Percentiles rank a stretch among this genome's conserved stretches.
phyloP scores from a whole-genome alignment of 2,329 filamentous ascomycete genomes.

The Ophiobolus disseminans region DNA sequence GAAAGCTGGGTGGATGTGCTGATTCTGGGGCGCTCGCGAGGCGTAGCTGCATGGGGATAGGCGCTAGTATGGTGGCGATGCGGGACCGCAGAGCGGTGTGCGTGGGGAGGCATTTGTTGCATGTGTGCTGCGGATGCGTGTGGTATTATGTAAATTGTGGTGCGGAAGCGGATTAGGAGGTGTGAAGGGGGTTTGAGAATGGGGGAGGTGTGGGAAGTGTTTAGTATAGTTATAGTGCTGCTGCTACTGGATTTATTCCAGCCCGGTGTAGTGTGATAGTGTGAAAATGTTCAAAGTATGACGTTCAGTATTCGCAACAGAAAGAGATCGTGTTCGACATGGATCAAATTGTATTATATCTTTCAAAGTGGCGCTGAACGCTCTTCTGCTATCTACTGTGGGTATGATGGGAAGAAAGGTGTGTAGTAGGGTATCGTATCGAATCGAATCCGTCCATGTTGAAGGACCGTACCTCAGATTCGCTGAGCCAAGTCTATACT shows the following conservation, averaged over 20 bases:
- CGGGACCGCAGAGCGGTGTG: slow-evolving; percentile 5
- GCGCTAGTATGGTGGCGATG: neutral
- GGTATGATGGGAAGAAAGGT: slow-evolving; percentile 19
- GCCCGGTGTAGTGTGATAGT: too few relatives aligned
- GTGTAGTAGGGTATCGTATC: slow-evolving; percentile 36
- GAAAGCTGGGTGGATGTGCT: neutral
- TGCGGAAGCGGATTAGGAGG: neutral
- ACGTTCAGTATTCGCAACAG: too few relatives aligned
- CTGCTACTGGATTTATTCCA: too few relatives aligned
- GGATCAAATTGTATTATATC: neutral
- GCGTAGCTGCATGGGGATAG: neutral
- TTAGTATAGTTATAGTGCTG: too few relatives aligned
- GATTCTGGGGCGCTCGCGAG: slow-evolving; percentile 1
- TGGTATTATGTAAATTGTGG: neutral
- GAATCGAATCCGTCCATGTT: slow-evolving; percentile 33
- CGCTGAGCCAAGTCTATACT: slow-evolving; percentile 29
- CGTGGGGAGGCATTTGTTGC: neutral
- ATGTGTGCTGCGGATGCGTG: too few relatives aligned
- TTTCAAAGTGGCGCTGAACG: neutral
- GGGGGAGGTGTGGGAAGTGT: neutral
- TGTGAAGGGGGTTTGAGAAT: neutral
- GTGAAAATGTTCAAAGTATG: too few relatives aligned
- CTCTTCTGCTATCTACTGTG: slow-evolving; percentile 13
- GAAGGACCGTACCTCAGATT: slow-evolving; percentile 17
- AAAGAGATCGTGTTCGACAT: neutral